Conservation (phyloP, 2,329 filamentous ascomycete species). For the Ascochyta clinopodiicola region DNA sequence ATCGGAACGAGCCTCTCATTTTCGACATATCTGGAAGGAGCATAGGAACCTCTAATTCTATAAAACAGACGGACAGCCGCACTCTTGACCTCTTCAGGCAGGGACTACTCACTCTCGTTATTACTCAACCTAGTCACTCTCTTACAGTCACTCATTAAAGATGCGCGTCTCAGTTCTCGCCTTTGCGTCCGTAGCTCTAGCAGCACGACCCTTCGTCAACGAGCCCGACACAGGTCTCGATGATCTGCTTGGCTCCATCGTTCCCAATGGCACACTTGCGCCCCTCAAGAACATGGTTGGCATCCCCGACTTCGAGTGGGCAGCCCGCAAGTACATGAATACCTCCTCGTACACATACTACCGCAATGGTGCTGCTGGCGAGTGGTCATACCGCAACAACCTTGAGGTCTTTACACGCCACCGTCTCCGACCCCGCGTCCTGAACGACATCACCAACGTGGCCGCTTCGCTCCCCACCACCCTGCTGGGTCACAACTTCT, state of each 20-base stretch:
- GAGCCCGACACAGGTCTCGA: slow-evolving; percentile 48
- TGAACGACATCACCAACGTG: slow-evolving; percentile 57
- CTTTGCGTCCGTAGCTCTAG: slow-evolving; percentile 37
- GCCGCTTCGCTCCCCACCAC: slow-evolving; percentile 52
- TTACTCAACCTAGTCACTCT: slow-evolving; percentile 14
- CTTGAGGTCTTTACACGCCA: slow-evolving; percentile 61
- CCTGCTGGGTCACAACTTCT: slow-evolving; percentile 62
- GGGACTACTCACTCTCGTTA: slow-evolving; percentile 10
- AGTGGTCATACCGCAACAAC: slow-evolving; percentile 65
- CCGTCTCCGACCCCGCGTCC: slow-evolving; percentile 56
- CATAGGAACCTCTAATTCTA: not conserved
- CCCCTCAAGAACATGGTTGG: slow-evolving; percentile 55
- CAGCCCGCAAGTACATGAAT: slow-evolving; percentile 58
- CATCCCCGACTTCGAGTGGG: slow-evolving; percentile 63
- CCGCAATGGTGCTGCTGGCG: slow-evolving; percentile 62
- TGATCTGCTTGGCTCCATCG: slow-evolving; percentile 25
- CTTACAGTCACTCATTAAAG: slow-evolving; percentile 21
- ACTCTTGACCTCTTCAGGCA: not conserved
- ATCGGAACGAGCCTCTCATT: not conserved
- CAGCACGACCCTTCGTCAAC: slow-evolving; percentile 43
- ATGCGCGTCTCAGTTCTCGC: slow-evolving; percentile 33
- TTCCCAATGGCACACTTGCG: slow-evolving; percentile 49
- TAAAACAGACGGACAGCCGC: not conserved
- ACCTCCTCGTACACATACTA: slow-evolving; percentile 62
- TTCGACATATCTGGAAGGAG: not conserved